Evolutionary conservation across 345 rosid genomes (phyloP).

Genomic region (Eucalyptus pumila): DNA sequence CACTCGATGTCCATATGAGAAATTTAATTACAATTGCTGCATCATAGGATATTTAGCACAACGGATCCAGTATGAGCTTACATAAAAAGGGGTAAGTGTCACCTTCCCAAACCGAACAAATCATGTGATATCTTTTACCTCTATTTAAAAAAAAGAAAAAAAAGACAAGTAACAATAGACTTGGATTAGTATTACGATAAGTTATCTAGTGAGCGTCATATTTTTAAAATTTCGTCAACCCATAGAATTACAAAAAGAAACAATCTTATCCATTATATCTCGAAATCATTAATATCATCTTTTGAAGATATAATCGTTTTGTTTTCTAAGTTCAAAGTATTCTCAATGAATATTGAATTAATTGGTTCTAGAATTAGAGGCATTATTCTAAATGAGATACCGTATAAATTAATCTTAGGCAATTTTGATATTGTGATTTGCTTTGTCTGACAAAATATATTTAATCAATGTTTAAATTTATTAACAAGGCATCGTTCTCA

Average conservation of each 20-base stretch:
- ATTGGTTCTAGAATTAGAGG: background rate
- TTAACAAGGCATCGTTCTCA: background rate
- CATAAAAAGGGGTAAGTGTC: background rate
- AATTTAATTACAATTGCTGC: background rate
- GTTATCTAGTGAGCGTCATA: background rate
- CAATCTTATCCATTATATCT: no score
- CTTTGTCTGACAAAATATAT: background rate
- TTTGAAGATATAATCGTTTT: background rate
- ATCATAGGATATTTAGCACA: background rate
- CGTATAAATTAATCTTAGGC: background rate
- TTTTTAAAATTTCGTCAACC: background rate
- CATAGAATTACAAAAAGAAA: background rate
- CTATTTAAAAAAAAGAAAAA: background rate
- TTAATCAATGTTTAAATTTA: no score
- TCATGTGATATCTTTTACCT: background rate
- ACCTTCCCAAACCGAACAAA: background rate
- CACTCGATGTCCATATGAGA: background rate
- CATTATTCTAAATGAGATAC: no score
- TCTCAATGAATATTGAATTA: no score
- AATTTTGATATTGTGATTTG: background rate
- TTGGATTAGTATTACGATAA: background rate
- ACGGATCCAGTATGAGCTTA: background rate
- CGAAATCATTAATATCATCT: background rate
- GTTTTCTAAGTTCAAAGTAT: background rate
- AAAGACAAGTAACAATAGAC: no score